Evolutionary conservation across 2,329 filamentous ascomycete species (phyloP).

Genomic region (Aplosporella prunicola): DNA sequence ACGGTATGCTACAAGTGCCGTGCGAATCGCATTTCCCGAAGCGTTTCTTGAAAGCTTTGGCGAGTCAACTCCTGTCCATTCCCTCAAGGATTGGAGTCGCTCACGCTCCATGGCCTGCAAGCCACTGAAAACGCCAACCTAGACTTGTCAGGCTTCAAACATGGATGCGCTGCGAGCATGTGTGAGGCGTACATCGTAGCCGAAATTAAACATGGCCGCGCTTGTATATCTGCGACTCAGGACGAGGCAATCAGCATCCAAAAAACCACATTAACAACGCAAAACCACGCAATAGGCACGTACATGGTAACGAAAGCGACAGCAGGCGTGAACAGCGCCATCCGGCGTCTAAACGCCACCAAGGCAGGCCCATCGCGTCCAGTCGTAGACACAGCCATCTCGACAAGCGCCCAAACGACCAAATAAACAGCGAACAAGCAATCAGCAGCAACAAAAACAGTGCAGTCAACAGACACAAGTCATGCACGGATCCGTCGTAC

Average conservation of each 20-base stretch:
- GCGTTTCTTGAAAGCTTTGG: constrained; percentile 2
- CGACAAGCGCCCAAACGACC: neutral
- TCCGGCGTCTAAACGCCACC: constrained; percentile 1
- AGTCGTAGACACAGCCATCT: constrained; percentile 1
- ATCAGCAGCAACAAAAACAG: neutral
- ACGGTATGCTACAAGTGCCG: constrained; percentile 4
- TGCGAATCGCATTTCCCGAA: constrained; percentile 3
- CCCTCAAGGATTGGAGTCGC: neutral
- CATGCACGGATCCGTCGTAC: neutral
- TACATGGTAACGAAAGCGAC: constrained; percentile 8
- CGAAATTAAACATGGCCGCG: constrained; percentile 9
- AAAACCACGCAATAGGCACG: no score
- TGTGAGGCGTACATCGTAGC: constrained; percentile 3
- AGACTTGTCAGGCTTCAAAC: neutral
- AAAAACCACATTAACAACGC: no score
- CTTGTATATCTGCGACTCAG: constrained; percentile 2
- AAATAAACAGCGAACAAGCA: neutral
- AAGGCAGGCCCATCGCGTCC: constrained; percentile 2
- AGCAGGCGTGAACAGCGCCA: constrained; percentile 5
- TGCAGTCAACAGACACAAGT: constrained; percentile 3
- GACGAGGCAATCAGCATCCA: no score
- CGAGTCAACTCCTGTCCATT: neutral
- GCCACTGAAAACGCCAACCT: constrained; percentile 7
- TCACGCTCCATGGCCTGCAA: constrained; percentile 6
- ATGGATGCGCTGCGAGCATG: no score